Evolutionary conservation across 2,329 filamentous ascomycete species (phyloP).

Genomic region (Xylariaceae sp.): DNA sequence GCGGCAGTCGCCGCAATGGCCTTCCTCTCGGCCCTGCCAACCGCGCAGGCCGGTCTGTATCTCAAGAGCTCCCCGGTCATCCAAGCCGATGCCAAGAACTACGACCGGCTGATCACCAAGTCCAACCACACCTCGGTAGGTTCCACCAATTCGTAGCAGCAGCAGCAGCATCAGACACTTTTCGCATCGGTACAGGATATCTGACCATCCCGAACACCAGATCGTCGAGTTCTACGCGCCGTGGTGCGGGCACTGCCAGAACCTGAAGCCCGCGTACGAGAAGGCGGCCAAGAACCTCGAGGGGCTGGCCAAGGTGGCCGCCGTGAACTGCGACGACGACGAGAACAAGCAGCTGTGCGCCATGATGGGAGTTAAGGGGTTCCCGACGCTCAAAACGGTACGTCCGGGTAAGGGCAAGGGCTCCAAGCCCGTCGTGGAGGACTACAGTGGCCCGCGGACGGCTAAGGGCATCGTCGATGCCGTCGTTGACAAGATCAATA

Average conservation of each 20-base stretch:
- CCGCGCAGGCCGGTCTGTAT: constrained; percentile 75
- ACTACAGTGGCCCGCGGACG: constrained; percentile 82
- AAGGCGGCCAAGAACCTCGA: constrained; percentile 87
- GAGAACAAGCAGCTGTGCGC: constrained; percentile 87
- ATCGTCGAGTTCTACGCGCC: constrained; percentile 90
- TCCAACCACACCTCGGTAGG: constrained; percentile 88
- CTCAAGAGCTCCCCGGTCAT: constrained; percentile 84
- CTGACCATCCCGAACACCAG: constrained; percentile 40
- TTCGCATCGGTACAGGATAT: too few relatives aligned
- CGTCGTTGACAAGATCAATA: constrained; percentile 85
- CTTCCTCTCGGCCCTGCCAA: constrained; percentile 67
- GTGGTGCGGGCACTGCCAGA: constrained; percentile 97
- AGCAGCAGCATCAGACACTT: constrained; percentile 4
- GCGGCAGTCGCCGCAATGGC: constrained; percentile 61
- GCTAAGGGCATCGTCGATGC: constrained; percentile 88
- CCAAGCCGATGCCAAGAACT: constrained; percentile 77
- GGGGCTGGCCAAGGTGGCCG: constrained; percentile 93
- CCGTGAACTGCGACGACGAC: constrained; percentile 93
- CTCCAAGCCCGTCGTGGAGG: constrained; percentile 80
- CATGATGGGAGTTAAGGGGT: constrained; percentile 85
- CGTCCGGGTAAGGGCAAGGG: constrained; percentile 76
- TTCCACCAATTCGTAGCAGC: background rate
- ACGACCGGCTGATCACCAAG: constrained; percentile 79
- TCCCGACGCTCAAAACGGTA: constrained; percentile 94
- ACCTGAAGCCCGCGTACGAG: constrained; percentile 92